These are phyloP conservation scores for Heliosperma pusillum DNA, from an alignment of 148 eudicot species.

Conservation along the genomic window DNA sequence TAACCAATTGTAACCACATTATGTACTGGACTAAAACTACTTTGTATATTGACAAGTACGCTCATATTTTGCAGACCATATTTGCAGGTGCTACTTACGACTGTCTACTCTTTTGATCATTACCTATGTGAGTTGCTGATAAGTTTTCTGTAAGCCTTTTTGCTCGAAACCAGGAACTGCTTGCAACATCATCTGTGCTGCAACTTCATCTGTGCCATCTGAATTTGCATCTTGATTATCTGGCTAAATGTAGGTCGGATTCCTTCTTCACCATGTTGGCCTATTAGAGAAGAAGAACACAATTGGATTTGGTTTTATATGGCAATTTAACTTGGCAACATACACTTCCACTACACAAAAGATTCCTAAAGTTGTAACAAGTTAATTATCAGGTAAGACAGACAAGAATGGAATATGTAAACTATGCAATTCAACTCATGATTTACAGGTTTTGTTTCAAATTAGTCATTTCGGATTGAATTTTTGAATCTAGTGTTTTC, in stretches of 20 bases:
- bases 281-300: slow-evolving; percentile 11
- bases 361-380: background rate
- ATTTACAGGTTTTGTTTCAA: no score
- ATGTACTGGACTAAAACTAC: background rate
- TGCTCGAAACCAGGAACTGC: slow-evolving; percentile 12
- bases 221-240: slow-evolving; percentile 28
- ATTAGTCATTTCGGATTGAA: background rate
- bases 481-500: no score
- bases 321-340: no score
- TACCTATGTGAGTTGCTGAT: slow-evolving; percentile 13
- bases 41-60: slow-evolving; percentile 2
- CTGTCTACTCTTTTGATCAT: background rate
- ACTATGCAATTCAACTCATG: background rate
- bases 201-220: slow-evolving; percentile 23
- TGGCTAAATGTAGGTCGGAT: slow-evolving; percentile 16
- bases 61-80: slow-evolving; percentile 3
- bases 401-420: background rate
- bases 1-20: slow-evolving; percentile 8
- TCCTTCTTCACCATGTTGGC: slow-evolving; percentile 9
- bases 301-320: background rate
- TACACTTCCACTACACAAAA: no score
- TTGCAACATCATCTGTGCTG: slow-evolving; percentile 19
- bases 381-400: no score
- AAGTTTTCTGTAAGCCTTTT: slow-evolving; percentile 12
- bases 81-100: background rate